These are phyloP conservation scores for Naegleria gruberi DNA, from an alignment of 208 protist genomes.

Conservation along the genomic window DNA sequence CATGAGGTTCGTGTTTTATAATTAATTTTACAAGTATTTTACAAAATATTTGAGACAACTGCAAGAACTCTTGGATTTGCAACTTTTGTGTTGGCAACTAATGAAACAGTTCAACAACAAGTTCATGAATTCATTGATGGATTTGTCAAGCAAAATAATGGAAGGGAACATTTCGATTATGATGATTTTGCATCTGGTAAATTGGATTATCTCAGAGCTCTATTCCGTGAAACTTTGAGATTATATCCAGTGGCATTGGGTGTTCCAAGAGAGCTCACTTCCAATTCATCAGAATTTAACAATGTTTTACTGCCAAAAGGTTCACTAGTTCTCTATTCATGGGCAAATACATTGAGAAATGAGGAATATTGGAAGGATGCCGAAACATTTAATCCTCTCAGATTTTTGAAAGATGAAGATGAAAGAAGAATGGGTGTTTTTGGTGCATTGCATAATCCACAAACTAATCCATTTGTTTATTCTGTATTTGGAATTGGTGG, in stretches of 20 bases:
- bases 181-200: not conserved
- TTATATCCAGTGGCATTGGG: not conserved
- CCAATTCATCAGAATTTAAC: not conserved
- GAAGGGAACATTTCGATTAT: not conserved
- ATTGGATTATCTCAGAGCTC: not conserved
- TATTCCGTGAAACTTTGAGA: not conserved
- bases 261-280: not conserved
- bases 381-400: not conserved
- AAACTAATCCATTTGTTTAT: not conserved
- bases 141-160: not conserved
- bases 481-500: not conserved
- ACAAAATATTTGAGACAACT: not conserved
- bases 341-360: not conserved
- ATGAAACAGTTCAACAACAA: not conserved
- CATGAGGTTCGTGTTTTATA: not conserved
- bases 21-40: too few species aligned
- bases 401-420: not conserved
- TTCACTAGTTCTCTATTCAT: not conserved
- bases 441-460: not conserved
- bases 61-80: slow-evolving; percentile 2
- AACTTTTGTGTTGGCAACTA: not conserved
- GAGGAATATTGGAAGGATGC: not conserved
- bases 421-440: not conserved
- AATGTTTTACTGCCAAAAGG: not conserved
- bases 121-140: not conserved